Base-by-base conservation (phyloP, 371 early-diverging fungal species). In the Batkoa obscura region DNA sequence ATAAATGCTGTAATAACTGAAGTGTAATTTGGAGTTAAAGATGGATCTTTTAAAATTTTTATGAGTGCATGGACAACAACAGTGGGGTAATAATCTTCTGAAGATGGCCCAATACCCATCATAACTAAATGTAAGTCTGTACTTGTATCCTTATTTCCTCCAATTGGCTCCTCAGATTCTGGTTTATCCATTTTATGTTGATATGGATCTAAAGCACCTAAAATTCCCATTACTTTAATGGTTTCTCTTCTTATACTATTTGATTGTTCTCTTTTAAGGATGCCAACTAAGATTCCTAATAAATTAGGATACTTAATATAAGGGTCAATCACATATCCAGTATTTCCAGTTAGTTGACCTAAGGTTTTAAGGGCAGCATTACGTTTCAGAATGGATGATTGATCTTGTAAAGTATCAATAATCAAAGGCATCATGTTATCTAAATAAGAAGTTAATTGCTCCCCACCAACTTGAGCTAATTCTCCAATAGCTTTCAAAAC, bases 121-220 rank as follows among this genome's bases (percentile, higher is more conserved):
- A 74, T 86, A 48, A 75, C 65, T 55, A 74, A 67, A 46, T 75
- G 75, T 1, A 79, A 73, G 56, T 79, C 79, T 13, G 2, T 76
- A 60, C 37, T 77, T n/a, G n/a, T n/a, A 74, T 3, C 72, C 65
- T 53, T 79, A 76, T 0, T 70, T 67, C 49, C 76, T 62, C 9
- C 71, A 71, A 43, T 80, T 78, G 15, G 5, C 32, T 48, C 48
- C 35, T 75, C 76, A 0, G 74, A 15, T 31, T 45, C 53, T 33
- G 43, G 3, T 42, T 37, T 50, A 13, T 41, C 45, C 64, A 86
- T 80, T 75, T 86, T 90, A 68, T 90, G 86, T 53, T 78, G 72
- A 64, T 92, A 91, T 15, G 98, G 95, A 75, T 94, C 95, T 17
- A 97, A 66, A 1, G 98, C 98, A 46, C 98, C 98, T 9, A 97